These are phyloP conservation scores for Hypomontagnella submonticulosa DNA, from an alignment of 495 filamentous ascomycete species.

Conservation along the genomic window DNA sequence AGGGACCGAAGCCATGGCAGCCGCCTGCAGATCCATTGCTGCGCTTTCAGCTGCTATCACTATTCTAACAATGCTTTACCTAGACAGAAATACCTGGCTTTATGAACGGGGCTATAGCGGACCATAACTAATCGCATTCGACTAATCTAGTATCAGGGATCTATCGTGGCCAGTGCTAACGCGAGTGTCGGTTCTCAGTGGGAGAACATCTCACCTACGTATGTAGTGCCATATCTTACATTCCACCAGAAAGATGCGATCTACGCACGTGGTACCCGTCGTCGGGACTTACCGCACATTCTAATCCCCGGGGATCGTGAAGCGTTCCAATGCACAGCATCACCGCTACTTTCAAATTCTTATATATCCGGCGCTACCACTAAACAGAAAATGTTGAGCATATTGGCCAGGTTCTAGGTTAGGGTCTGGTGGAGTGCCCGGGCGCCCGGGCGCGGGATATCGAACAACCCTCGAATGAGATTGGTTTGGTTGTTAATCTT, in stretches of 20 bases:
- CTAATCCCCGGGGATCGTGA: constrained; percentile 9
- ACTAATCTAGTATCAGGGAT: background rate
- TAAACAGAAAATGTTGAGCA: background rate
- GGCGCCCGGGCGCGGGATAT: constrained; percentile 9
- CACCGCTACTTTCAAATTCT: constrained; percentile 28
- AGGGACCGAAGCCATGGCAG: background rate
- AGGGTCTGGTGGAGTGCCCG: constrained; percentile 12
- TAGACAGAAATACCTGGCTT: background rate
- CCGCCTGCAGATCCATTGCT: constrained; percentile 3
- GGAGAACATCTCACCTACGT: background rate
- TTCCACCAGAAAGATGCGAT: constrained; percentile 29
- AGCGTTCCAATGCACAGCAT: constrained; percentile 13
- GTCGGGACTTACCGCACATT: constrained; percentile 20
- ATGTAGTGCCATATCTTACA: background rate
- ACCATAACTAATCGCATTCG: background rate
- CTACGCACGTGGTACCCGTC: constrained; percentile 21
- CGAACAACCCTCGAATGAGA: constrained; percentile 11
- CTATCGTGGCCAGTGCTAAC: constrained; percentile 7
- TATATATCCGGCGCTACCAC: background rate
- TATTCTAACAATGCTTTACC: background rate
- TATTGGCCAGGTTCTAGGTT: constrained; percentile 12
- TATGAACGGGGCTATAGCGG: background rate
- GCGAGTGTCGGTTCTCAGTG: constrained; percentile 1
- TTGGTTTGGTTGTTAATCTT: constrained; percentile 14
- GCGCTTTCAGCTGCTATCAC: constrained; percentile 4